Base-by-base conservation (phyloP, 495 filamentous ascomycete genomes). In the Penicillium herquei region DNA sequence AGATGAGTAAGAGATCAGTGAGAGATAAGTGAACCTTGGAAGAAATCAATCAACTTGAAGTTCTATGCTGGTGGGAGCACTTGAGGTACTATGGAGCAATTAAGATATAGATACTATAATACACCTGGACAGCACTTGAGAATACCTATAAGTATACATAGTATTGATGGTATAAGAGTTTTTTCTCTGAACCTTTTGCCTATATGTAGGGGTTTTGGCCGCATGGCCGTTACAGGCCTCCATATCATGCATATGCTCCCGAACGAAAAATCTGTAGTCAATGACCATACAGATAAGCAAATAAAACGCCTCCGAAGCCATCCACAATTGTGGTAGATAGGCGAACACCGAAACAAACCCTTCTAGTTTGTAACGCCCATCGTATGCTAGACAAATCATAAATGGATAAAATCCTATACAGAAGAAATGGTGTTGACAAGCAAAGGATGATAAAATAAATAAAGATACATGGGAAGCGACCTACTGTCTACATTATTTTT, bases 331-430 rank as follows among this genome's bases (percentile, higher is more conserved):
- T 21, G 39, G 45, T n/a, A 35, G 52, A 46, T 41, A 57, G 54
- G 49, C 54, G 13, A 40, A 59, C 32, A 52, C 51, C 46, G n/a
- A 37, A 42, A 26, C 21, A 51, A 51, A 53, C 39, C 63, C 61
- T 52, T 72, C 71, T 72, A 72, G 57, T 40, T 61, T 57, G 48
- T 39, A 72, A 66, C 70, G 69, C 70, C 70, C 35, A 52, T 57
- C 26, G 45, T 53, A 75, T 70, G 72, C 72, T 39, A 62, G 13
- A 57, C 54, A 49, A 26, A 55, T 65, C 49, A 55, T 60, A 32
- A 60, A 50, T 49, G 39, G 42, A 12, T 49, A 43, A 54, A 54
- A 30, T 40, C 45, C 43, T 65, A 52, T 67, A 62, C 60, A 63
- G 37, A 5, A 12, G 31, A 8, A 49, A 49, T 8, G 14, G 14